Evolutionary conservation across 768 basidiomycete species (phyloP).

Genomic region (Kondoa subrosea): DNA sequence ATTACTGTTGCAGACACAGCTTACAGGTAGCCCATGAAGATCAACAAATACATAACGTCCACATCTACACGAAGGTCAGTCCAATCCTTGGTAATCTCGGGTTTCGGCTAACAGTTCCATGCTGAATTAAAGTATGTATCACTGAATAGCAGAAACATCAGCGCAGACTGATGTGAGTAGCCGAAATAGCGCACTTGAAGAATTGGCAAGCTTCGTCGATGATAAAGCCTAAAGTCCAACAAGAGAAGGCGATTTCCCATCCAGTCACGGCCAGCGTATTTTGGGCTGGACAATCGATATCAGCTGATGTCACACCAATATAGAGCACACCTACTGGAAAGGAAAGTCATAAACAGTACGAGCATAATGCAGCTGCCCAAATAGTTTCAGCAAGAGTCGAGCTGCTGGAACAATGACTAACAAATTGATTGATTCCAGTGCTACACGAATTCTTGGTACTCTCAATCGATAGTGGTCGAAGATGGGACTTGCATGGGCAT

Average conservation of each 20-base stretch:
- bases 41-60: not conserved
- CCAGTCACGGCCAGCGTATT: constrained; percentile 1
- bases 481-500: constrained; percentile 30
- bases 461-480: constrained; percentile 27
- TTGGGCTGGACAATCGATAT: constrained; percentile 11
- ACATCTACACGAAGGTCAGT: too few relatives aligned
- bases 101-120: too few relatives aligned
- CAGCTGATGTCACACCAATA: constrained; percentile 11
- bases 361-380: constrained; percentile 20
- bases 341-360: constrained; percentile 21
- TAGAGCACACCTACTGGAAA: constrained; percentile 17
- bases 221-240: not conserved
- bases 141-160: not conserved
- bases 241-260: constrained; percentile 8
- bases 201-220: constrained; percentile 3
- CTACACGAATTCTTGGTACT: constrained; percentile 24
- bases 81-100: too few relatives aligned
- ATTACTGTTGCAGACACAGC: not conserved
- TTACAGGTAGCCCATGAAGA: not conserved
- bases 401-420: not conserved
- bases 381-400: not conserved
- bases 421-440: constrained; percentile 21
- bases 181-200: not conserved
- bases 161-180: not conserved
- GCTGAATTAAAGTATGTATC: not conserved